phyloP scores from a whole-genome alignment of 768 basidiomycete species.

The Lactarius vividus region DNA sequence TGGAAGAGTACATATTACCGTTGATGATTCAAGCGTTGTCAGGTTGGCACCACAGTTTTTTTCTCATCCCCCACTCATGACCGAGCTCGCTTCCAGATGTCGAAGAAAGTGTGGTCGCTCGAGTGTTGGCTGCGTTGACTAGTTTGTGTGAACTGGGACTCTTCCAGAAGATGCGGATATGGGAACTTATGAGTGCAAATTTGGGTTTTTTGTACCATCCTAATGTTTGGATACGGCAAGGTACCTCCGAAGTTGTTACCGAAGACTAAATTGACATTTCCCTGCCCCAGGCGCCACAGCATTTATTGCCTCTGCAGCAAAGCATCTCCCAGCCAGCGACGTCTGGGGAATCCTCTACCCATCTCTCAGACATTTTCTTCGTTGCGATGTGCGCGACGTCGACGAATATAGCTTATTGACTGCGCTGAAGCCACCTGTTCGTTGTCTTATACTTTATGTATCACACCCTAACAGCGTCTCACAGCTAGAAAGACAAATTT shows the following conservation, averaged over 20 bases:
- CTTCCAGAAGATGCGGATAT: slow-evolving; percentile 92
- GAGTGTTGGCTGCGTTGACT: slow-evolving; percentile 83
- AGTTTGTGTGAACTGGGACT: slow-evolving; percentile 87
- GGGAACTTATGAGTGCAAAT: slow-evolving; percentile 91
- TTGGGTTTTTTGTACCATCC: slow-evolving; percentile 93
- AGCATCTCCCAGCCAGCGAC: slow-evolving; percentile 80
- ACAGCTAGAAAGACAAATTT: slow-evolving; percentile 64
- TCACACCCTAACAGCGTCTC: background rate
- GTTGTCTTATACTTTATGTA: slow-evolving; percentile 31
- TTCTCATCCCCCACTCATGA: background rate
- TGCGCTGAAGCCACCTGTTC: slow-evolving; percentile 75
- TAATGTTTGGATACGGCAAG: slow-evolving; percentile 93
- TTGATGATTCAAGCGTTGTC: slow-evolving; percentile 94
- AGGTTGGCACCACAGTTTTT: slow-evolving; percentile 44
- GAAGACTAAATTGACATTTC: slow-evolving; percentile 1
- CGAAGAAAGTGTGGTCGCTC: slow-evolving; percentile 91
- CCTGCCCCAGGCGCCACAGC: slow-evolving; percentile 65
- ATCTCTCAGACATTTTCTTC: slow-evolving; percentile 79
- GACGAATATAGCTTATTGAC: slow-evolving; percentile 72
- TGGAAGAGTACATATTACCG: slow-evolving; percentile 97
- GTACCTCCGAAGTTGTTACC: slow-evolving; percentile 38
- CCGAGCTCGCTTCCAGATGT: slow-evolving; percentile 56
- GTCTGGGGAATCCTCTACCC: slow-evolving; percentile 98
- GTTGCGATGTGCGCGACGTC: slow-evolving; percentile 74
- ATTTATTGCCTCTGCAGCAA: slow-evolving; percentile 84